Evolutionary conservation across 768 basidiomycete genomes (phyloP).

Genomic region (Mrakia frigida): DNA sequence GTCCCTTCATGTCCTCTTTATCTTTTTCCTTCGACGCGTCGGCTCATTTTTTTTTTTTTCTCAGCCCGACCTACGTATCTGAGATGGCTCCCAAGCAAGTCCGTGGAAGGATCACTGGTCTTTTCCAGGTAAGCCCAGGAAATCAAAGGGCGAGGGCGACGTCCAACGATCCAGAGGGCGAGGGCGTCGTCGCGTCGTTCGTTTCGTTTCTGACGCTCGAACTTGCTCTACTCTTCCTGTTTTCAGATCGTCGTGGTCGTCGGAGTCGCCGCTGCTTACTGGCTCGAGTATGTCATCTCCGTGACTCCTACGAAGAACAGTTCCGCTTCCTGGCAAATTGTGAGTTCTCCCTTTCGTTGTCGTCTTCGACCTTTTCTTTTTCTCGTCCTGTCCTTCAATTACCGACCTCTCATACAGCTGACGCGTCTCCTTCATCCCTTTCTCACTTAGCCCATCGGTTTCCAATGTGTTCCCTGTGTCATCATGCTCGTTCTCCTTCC

Average conservation of each 20-base stretch:
- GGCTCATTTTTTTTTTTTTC: not conserved
- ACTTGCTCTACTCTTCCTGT: not conserved
- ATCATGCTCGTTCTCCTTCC: conserved; percentile 42
- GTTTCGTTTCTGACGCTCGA: not conserved
- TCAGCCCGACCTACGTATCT: conserved; percentile 70
- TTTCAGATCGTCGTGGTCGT: conserved; percentile 64
- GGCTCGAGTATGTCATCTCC: conserved; percentile 36
- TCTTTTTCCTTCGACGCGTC: not conserved
- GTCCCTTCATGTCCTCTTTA: not conserved
- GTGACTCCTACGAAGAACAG: conserved; percentile 28
- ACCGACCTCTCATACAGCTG: not conserved
- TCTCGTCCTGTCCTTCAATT: no score
- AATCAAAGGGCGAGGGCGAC: no score
- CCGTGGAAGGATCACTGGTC: conserved; percentile 74
- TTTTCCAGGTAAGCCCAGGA: no score
- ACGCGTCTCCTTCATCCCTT: conserved; percentile 17
- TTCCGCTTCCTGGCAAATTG: conserved; percentile 25
- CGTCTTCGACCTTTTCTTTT: not conserved
- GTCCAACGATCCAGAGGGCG: no score
- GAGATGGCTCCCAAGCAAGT: conserved; percentile 84
- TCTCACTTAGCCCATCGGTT: conserved; percentile 40
- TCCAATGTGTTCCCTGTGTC: conserved; percentile 45
- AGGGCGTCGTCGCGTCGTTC: not conserved
- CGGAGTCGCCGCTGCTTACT: conserved; percentile 63
- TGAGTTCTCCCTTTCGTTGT: not conserved